These are phyloP conservation scores for Alternaria tenuissima DNA, from an alignment of 2,329 filamentous ascomycete genomes.

Conservation along the genomic window DNA sequence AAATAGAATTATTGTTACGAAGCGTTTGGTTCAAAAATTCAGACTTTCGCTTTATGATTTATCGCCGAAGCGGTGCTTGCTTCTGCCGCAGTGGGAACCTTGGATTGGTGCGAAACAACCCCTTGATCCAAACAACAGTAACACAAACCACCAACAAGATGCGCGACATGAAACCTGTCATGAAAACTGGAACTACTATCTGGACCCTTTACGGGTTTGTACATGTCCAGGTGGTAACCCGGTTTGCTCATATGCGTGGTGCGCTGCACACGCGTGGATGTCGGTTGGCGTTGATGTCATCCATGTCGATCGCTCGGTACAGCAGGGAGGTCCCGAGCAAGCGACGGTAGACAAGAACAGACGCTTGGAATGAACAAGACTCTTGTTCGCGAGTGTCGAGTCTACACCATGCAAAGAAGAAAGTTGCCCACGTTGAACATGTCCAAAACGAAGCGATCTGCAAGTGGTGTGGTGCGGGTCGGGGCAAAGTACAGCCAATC, in stretches of 20 bases:
- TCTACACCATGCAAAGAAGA: background rate
- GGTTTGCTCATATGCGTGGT: background rate
- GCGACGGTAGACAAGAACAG: background rate
- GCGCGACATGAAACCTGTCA: background rate
- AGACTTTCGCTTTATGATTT: background rate
- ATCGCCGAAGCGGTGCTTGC: background rate
- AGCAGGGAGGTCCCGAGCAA: conserved; percentile 1
- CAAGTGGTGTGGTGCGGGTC: conserved; percentile 6
- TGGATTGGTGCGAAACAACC: background rate
- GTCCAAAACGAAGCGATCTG: background rate
- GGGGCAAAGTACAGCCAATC: conserved; percentile 10
- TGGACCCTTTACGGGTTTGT: conserved; percentile 1
- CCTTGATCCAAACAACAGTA: background rate
- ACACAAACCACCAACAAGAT: background rate
- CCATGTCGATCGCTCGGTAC: background rate
- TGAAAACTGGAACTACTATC: background rate
- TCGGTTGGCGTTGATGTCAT: conserved; percentile 13
- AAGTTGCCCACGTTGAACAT: background rate
- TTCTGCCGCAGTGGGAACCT: background rate
- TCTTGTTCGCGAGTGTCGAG: background rate
- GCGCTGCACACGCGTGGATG: background rate
- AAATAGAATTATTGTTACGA: background rate
- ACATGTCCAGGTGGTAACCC: background rate
- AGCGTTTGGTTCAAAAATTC: background rate
- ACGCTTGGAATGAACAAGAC: background rate